Evolutionary conservation across 1,284 basidiomycete species (phyloP), one percentile per base, ranked within the genome.

Genomic region (Naganishia albida): DNA sequence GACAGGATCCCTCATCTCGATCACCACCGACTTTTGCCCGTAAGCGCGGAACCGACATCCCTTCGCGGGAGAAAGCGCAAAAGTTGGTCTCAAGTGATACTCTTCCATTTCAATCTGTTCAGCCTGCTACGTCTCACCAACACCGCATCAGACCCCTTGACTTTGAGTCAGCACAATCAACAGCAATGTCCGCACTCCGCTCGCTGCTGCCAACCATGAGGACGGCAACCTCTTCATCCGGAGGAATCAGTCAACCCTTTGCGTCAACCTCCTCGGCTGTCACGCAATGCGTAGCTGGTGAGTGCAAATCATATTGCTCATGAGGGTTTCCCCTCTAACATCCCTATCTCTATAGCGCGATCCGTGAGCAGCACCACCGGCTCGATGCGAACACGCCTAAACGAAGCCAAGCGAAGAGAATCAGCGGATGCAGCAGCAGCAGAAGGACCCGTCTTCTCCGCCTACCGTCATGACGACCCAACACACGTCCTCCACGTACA

Each of bases 401-500:
- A 60, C 20, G 44, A 50, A 60, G 43, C 51, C 15, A 18, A 60
- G 49, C 56, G 56, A 23, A 38, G 56, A 49, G 56, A 60, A 46
- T 7, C 15, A 13, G 38, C 48, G 7, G 56, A 60, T 34, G 56
- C 56, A 48, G 56, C 38, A 26, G 44, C 56, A 30, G 44, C 46
- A 1, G 30, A 60, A 18, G 56, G 56, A 25, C 56, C 56, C 30
- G 38, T 50, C 44, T 60, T 60, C 23, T 49, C 56, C 15, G 34
- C 56, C 34, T 50, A 30, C 30, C 44, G 56, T 25, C 44, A 34
- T 25, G 46, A 49, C 46, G 60, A 53, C 18, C 70, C 73, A 70
- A 79, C 71, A 15, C 73, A 82, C 74, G 71, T 72, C 50, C 69
- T 82, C 38, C 65, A 77, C 70, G 69, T 81, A 51, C 63, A 64